phyloP scores from a whole-genome alignment of 352 stramenopile species.

The Blastocystis sp. region DNA sequence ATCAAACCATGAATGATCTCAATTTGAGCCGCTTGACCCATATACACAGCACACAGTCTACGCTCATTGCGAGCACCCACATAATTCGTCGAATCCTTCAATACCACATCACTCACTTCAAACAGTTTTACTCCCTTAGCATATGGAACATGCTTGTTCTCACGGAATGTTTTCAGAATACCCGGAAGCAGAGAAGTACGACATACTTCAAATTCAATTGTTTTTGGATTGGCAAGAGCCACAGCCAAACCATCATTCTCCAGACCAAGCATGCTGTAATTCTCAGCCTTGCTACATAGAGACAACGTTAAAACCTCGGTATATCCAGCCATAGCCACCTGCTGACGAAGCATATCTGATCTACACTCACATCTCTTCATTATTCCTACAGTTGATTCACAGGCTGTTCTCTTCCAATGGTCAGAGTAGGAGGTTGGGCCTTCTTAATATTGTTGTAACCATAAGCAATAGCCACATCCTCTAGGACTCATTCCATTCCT shows the following conservation, averaged over 20 bases:
- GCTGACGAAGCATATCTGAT: slow-evolving; percentile 88
- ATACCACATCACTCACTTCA: slow-evolving; percentile 95
- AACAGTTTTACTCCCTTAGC: slow-evolving; percentile 95
- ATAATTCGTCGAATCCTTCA: slow-evolving; percentile 78
- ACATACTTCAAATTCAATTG: slow-evolving; percentile 96
- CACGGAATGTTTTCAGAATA: slow-evolving; percentile 93
- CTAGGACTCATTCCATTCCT: slow-evolving; percentile 44
- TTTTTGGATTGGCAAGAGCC: slow-evolving; percentile 91
- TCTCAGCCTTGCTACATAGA: slow-evolving; percentile 90
- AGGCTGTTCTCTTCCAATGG: slow-evolving; percentile 85
- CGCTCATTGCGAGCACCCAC: slow-evolving; percentile 90
- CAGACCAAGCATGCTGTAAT: slow-evolving; percentile 84
- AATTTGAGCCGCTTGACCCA: slow-evolving; percentile 89
- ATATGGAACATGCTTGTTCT: slow-evolving; percentile 88
- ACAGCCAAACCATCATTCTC: slow-evolving; percentile 81
- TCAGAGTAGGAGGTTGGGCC: slow-evolving; percentile 85
- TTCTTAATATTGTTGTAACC: slow-evolving; percentile 98
- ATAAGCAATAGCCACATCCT: slow-evolving; percentile 98
- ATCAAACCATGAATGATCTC: slow-evolving; percentile 96
- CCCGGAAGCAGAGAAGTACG: slow-evolving; percentile 93
- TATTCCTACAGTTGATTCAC: slow-evolving; percentile 83
- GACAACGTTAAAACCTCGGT: slow-evolving; percentile 93
- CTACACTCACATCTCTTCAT: background rate
- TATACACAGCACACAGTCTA: slow-evolving; percentile 88
- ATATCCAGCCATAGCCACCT: slow-evolving; percentile 92